Conservation (phyloP, 129 eudicot species). For the Cynara cardunculus region DNA sequence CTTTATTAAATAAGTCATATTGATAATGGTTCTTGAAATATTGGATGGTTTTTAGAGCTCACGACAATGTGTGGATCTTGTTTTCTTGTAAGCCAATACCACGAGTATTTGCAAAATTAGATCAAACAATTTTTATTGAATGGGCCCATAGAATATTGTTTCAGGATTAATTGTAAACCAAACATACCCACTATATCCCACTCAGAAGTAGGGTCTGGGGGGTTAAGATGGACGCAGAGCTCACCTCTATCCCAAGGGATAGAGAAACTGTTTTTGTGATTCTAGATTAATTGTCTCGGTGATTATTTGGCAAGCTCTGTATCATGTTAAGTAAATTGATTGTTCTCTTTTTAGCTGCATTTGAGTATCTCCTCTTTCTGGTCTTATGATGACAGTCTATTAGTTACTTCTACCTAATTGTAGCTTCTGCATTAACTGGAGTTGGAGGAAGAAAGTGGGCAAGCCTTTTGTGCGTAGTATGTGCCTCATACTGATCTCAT, state of each 20-base stretch:
- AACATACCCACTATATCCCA: background rate
- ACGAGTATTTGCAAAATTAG: background rate
- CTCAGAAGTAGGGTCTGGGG: too few relatives aligned
- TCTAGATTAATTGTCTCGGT: background rate
- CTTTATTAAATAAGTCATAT: background rate
- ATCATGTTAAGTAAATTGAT: too few relatives aligned
- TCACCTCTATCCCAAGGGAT: background rate
- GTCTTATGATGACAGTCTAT: background rate
- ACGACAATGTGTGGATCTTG: background rate
- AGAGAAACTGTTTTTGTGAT: background rate
- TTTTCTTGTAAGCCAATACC: background rate
- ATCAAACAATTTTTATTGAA: background rate
- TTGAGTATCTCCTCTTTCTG: background rate
- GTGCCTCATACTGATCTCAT: background rate
- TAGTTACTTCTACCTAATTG: background rate
- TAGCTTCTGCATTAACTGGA: background rate
- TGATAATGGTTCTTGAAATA: background rate
- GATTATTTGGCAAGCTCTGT: background rate
- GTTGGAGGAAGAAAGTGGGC: background rate
- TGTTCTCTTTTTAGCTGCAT: too few relatives aligned
- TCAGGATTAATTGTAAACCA: background rate
- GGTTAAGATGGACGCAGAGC: too few relatives aligned
- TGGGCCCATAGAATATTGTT: background rate
- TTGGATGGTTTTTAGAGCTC: background rate
- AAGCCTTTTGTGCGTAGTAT: background rate